Evolutionary conservation across 106 monocot species (phyloP), one percentile per base, ranked within the genome.

Genomic region (Allium fistulosum): DNA sequence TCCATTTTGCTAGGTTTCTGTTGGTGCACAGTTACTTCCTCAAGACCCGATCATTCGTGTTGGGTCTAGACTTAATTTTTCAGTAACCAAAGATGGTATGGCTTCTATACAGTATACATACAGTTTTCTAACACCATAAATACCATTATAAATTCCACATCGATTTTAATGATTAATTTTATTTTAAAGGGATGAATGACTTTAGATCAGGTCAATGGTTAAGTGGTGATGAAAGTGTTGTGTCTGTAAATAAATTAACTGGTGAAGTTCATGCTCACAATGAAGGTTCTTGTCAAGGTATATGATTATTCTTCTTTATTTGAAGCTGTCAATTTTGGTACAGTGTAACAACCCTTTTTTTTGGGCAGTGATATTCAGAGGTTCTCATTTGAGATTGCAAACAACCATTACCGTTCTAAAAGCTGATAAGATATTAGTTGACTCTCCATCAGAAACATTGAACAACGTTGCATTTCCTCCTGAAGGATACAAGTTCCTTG

Each of bases 241-340:
- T 97, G 50, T 72, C 68, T 67, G n/a, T 97, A 72, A 77, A 92
- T 75, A 79, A 49, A 61, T 73, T 79, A 26, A 80, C 96, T 53
- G 96, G 92, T 46, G 84, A 92, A 84, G 86, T 76, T 71, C 78
- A 81, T 80, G 96, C 92, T 63, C 70, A 14, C 79, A 69, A 65
- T 70, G 86, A 80, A 71, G 96, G 96, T 80, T 65, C 60, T 68
- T 73, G 79, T 63, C 74, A 97, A 89, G 92, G 96, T 97, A 87
- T 50, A 49, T 11, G 63, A 22, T 22, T 58, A 8, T 11, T 12
- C 13, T 14, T 17, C 60, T 69, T 47, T 65, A 3, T 11, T 18
- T 46, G 18, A 3, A 8, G 58, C 49, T 74, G 7, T 51, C 14
- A 28, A 28, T 57, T 69, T 7, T 2, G 27, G 15, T 15, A 55